A percentile compares a stretch with the other conserved stretches of the same genome.
These are phyloP conservation scores for Ogataea neopini DNA, from an alignment of 805 yeast genomes.

Conservation along the genomic window DNA sequence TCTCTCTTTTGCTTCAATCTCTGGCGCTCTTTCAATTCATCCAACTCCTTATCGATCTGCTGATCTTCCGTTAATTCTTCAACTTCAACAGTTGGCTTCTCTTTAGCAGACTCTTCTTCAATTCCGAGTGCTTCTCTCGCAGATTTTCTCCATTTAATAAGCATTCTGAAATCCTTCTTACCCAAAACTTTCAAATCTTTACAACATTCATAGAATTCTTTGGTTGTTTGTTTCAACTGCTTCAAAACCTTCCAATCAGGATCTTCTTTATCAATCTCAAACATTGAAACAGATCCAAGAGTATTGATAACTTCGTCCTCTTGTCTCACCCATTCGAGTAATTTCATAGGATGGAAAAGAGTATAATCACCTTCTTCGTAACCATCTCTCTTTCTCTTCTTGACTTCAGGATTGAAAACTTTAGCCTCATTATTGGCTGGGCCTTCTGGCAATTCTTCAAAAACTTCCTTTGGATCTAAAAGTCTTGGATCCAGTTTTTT, in stretches of 20 bases:
- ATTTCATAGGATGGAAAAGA: slow-evolving; percentile 66
- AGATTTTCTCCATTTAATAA: slow-evolving; percentile 85
- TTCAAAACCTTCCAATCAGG: slow-evolving; percentile 72
- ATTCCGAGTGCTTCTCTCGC: slow-evolving; percentile 79
- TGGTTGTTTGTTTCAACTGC: slow-evolving; percentile 74
- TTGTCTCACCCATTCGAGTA: slow-evolving; percentile 74
- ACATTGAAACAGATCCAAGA: slow-evolving; percentile 70
- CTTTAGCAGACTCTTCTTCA: slow-evolving; percentile 53
- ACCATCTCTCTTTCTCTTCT: slow-evolving; percentile 90
- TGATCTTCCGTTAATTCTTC: slow-evolving; percentile 84
- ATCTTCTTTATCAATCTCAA: slow-evolving; percentile 61
- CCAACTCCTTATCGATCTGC: slow-evolving; percentile 81
- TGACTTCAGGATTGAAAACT: slow-evolving; percentile 91
- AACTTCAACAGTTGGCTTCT: slow-evolving; percentile 55
- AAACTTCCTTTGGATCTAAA: slow-evolving; percentile 88
- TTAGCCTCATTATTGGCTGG: slow-evolving; percentile 85
- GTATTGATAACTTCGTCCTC: slow-evolving; percentile 81
- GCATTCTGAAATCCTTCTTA: slow-evolving; percentile 83
- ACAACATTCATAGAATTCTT: slow-evolving; percentile 78
- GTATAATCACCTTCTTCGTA: slow-evolving; percentile 91
- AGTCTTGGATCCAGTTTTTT: slow-evolving; percentile 90
- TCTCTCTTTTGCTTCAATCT: slow-evolving; percentile 72
- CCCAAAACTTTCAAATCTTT: slow-evolving; percentile 94
- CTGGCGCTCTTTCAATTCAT: slow-evolving; percentile 69
- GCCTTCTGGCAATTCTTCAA: slow-evolving; percentile 82